phyloP scores from a whole-genome alignment of 1,284 basidiomycete genomes.

The Boletellus deceptivus region DNA sequence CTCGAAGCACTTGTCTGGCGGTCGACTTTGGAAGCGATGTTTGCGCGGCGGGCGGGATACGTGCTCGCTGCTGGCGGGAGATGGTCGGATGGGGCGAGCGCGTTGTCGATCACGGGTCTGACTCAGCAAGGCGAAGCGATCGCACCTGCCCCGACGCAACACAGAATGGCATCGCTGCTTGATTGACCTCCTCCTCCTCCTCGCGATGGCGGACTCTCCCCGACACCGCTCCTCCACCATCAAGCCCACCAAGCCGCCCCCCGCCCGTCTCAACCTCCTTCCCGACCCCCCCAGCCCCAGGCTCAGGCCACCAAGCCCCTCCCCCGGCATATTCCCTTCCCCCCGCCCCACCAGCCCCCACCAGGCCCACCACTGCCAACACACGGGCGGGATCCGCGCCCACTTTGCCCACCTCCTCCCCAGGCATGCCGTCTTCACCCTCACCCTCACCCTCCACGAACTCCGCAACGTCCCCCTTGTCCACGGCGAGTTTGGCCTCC shows the following conservation, averaged over 20 bases:
- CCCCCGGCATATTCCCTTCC: neutral
- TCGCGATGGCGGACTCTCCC: constrained; percentile 7
- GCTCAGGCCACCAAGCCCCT: constrained; percentile 2
- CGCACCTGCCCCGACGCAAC: too few species aligned
- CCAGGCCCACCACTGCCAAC: constrained; percentile 4
- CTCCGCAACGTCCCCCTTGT: constrained; percentile 76
- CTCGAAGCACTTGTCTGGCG: neutral
- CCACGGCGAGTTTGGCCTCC: constrained; percentile 68
- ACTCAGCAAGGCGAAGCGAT: too few species aligned
- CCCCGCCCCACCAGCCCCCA: constrained; percentile 8
- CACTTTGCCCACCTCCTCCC: constrained; percentile 33
- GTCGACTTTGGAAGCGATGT: constrained; percentile 15
- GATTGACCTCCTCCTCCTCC: neutral
- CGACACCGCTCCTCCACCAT: constrained; percentile 29
- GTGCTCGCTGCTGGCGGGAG: constrained; percentile 5
- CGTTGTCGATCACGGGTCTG: too few species aligned
- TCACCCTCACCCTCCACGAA: constrained; percentile 66
- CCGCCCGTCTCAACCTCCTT: constrained; percentile 8
- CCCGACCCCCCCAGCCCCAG: neutral
- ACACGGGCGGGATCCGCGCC: constrained; percentile 23
- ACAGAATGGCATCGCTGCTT: too few species aligned
- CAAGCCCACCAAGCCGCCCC: constrained; percentile 15
- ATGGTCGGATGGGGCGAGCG: too few species aligned
- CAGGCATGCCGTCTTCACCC: constrained; percentile 58
- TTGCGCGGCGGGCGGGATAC: neutral